Percentiles rank a stretch among this genome's conserved stretches.
phyloP scores from a whole-genome alignment of 2,329 filamentous ascomycete genomes.

The Apiospora marii region DNA sequence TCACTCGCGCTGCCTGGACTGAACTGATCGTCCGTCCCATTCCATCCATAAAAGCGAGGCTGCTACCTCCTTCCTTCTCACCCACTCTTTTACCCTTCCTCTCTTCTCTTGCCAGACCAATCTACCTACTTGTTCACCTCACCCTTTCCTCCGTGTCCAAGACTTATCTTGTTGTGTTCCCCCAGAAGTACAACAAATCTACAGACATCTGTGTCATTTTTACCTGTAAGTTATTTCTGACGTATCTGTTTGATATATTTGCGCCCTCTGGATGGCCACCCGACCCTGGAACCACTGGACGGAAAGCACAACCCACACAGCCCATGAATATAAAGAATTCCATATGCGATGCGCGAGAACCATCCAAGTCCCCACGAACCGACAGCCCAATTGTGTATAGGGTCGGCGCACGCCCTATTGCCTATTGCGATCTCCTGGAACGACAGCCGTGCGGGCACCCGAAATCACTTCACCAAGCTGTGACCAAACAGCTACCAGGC shows the following conservation, averaged over 20 bases:
- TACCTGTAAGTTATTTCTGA: conserved; percentile 23
- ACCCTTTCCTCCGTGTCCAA: conserved; percentile 31
- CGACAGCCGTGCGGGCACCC: neutral
- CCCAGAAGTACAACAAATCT: conserved; percentile 2
- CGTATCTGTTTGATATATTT: conserved; percentile 12
- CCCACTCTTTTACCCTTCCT: conserved; percentile 40
- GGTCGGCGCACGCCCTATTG: neutral
- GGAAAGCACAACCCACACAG: neutral
- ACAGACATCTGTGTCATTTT: conserved; percentile 24
- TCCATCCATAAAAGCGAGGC: conserved; percentile 45
- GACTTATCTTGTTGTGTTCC: conserved; percentile 26
- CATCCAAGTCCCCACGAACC: neutral
- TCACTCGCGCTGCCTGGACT: conserved; percentile 3
- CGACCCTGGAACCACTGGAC: neutral
- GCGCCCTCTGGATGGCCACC: conserved; percentile 2
- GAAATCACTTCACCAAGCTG: neutral
- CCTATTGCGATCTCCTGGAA: conserved; percentile 5
- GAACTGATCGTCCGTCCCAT: conserved; percentile 12
- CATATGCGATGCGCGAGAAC: neutral
- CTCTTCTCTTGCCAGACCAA: conserved; percentile 42
- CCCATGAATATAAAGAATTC: neutral
- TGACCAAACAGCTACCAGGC: neutral
- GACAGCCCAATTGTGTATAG: neutral
- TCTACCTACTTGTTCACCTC: conserved; percentile 35
- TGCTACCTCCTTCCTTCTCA: conserved; percentile 42